Base-by-base conservation (phyloP, 2,329 filamentous ascomycete genomes). In the Fusarium coffeatum region DNA sequence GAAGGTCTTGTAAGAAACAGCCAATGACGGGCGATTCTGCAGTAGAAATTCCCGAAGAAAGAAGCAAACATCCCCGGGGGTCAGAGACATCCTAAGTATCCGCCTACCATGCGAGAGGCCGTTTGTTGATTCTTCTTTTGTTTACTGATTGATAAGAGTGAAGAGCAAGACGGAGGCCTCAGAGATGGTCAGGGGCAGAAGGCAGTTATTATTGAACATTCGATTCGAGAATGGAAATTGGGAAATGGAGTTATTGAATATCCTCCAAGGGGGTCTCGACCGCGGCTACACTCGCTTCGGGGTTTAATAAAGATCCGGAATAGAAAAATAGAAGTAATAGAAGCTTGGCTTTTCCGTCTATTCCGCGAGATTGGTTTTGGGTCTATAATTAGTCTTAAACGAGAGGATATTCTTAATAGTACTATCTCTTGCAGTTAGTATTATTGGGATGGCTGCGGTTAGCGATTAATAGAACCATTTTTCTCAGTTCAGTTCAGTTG, bases 221-320 rank as follows among this genome's bases (percentile, higher is more conserved):
- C 59, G 55, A 60, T 61, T 23, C 55, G 45, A 61, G 41, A 32
- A 41, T 56, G 57, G 41, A 57, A 50, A 64, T 49, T 64, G 41
- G 45, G 45, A 64, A 55, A 61, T 50, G 48, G 47, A 55, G 23
- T 54, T 48, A 23, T 43, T 60, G 43, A 48, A 41, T 41, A 55
- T 64, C 45, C 54, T 34, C 37, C 42, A 43, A 56, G 49, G 42
- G 42, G 42, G 62, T 42, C 55, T 64, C 67, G 48, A 66, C 49
- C 51, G 16, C 22, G 47, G 40, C 27, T 45, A 45, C 25, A 6
- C 20, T 63, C 34, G 59, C 30, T 37, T 56, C 54, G 54, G 43
- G 30, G 23, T 40, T 56, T 49, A 40, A 28, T 32, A 40, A 32
- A 27, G n/a, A 40, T 40, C 43, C 54, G 23, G 28, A n/a, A 23